Conservation (phyloP, 2,329 filamentous ascomycete species). For the Alternaria metachromatica region DNA sequence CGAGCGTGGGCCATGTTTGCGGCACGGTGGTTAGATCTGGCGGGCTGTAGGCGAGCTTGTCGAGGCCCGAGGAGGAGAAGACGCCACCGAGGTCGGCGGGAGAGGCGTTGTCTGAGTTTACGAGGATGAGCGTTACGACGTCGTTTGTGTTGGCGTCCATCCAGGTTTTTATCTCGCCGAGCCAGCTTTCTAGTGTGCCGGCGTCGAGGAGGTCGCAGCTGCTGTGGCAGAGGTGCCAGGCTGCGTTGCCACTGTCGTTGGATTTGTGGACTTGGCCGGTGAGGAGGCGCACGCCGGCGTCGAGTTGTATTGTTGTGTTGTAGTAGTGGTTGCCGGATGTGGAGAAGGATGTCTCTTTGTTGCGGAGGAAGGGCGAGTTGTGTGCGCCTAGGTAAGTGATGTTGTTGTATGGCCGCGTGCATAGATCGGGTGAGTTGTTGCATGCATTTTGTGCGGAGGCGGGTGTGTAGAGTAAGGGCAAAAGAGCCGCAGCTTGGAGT, state of each 20-base stretch:
- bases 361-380: conserved; percentile 74
- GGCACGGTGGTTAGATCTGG: conserved; percentile 55
- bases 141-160: conserved; percentile 74
- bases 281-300: conserved; percentile 73
- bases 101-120: conserved; percentile 69
- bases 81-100: conserved; percentile 62
- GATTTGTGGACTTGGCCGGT: conserved; percentile 74
- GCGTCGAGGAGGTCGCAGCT: conserved; percentile 72
- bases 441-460: conserved; percentile 61
- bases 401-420: conserved; percentile 73
- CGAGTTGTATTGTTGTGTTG: conserved; percentile 73
- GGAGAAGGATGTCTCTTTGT: conserved; percentile 66
- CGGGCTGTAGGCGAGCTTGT: conserved; percentile 62
- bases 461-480: conserved; percentile 38
- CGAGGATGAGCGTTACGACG: conserved; percentile 75
- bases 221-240: conserved; percentile 74
- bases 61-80: conserved; percentile 60
- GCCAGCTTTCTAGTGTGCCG: conserved; percentile 69
- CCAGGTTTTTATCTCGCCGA: conserved; percentile 70
- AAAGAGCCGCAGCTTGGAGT: conserved; percentile 33
- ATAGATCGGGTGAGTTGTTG: conserved; percentile 82
- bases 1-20: conserved; percentile 73
- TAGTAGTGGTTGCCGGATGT: conserved; percentile 75
- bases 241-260: conserved; percentile 44
- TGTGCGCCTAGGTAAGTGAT: conserved; percentile 81